Evolutionary conservation across 1,139 yeast species (phyloP), one percentile per base, ranked within the genome.

Genomic region (Zhuliangozyma parablackwelliae): DNA sequence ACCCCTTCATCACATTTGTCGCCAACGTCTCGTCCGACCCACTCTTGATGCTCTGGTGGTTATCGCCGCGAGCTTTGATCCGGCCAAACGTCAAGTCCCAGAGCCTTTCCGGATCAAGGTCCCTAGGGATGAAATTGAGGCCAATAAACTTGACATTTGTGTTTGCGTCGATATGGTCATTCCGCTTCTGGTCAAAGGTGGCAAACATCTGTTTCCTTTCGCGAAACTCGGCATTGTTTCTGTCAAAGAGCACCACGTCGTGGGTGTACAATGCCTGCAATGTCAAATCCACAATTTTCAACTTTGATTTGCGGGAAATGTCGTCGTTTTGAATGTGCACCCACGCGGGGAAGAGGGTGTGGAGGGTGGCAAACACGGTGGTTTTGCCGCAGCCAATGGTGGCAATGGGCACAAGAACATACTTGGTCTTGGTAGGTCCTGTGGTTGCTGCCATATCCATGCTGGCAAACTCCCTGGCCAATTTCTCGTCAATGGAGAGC

Each of bases 341-440:
- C 84, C 95, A 82, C 0, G 65, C 61, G 0, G 83, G 79, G 39
- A 68, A 82, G 23, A 90, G 54, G 8, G 70, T 55, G 1, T 56
- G 48, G 31, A 92, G 61, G 0, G 92, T 81, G 33, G 75, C 58
- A 4, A 88, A 78, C 0, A 87, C 75, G 0, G 97, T 88, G 0
- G 97, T 89, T 55, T 94, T 94, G 7, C 99, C 99, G 57, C 97
- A 88, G 0, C 97, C 98, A 35, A 92, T 76, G 0, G 96, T 88
- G 0, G 97, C 89, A 10, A 90, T 78, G 0, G 97, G 94, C 2
- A 89, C 74, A 1, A 94, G 51, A 0, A 86, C 72, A 51, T 78
- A 87, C 50, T 79, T 80, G 16, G 40, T 32, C 9, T 44, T 37
- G 10, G 2, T 12, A 7, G 40, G 42, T 12, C 39, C 28, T 7